Evolutionary conservation across 805 yeast genomes (phyloP), one percentile per base, ranked within the genome.

Genomic region (Candida wancherniae): DNA sequence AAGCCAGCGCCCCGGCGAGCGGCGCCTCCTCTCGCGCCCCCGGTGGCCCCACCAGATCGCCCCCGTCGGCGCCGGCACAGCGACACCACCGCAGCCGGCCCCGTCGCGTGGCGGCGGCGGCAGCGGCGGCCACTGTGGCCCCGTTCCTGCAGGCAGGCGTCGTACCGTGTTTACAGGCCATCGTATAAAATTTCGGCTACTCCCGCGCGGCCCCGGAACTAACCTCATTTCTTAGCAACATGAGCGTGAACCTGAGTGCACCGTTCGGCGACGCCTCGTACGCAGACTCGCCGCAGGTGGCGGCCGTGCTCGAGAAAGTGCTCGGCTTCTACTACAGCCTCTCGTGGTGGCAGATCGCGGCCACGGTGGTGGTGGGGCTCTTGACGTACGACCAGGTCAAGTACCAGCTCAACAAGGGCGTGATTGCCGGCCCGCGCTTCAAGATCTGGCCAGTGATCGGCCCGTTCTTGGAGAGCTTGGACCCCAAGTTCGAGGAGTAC

Each of bases 361-460:
- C 71, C 16, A 63, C 83, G 1, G 40, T 71, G 2, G 31, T 77
- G 5, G 67, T 75, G 3, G 42, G 73, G 9, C 60, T 63, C 4
- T 48, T 83, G 27, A 65, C 75, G 2, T 82, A 74, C 53, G 94
- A 85, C 58, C 94, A 82, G 58, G 57, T 86, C n/a, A 59, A 73
- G 42, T 92, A 92, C 55, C 79, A 86, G 50, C 50, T 75, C 26
- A 76, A 77, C 42, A 92, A 92, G 60, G 97, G 97, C 24, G 53
- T 74, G 19, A 86, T 90, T 55, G 96, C 86, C 6, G 98, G 98
- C 14, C 98, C 97, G 9, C 60, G 64, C 26, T 78, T 71, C 57
- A 92, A 92, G 60, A 50, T 87, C 36, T 90, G 94, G 87, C 98
- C 98, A 2, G 69, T 92, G 29, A 88, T 92, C 46, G 98, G 98